Percentiles rank a stretch among this genome's conserved stretches.
Evolutionary conservation across 768 basidiomycete species (phyloP).

Genomic region (Tulasnella sp.): DNA sequence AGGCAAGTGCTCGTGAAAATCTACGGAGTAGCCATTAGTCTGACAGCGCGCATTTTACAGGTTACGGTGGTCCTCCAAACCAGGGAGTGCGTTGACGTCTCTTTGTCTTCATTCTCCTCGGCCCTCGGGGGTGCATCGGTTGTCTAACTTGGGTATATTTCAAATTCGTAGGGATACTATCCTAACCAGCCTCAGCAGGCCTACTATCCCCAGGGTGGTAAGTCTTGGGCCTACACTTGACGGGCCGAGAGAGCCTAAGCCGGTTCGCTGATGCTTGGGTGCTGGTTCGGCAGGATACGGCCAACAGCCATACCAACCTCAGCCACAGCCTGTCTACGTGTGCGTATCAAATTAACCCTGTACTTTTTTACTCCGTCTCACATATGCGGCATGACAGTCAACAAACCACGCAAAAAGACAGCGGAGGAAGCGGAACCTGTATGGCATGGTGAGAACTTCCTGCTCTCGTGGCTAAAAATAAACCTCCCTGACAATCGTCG

Average conservation of each 20-base stretch:
- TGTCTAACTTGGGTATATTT: not conserved
- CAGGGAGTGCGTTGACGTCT: constrained; percentile 23
- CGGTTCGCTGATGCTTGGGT: not conserved
- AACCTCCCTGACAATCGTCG: not conserved
- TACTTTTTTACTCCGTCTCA: not conserved
- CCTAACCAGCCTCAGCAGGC: constrained; percentile 29
- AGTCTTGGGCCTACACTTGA: not conserved
- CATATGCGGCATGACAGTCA: not conserved
- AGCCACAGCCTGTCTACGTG: constrained; percentile 27
- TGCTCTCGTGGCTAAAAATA: constrained; percentile 6
- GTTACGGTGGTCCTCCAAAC: constrained; percentile 20
- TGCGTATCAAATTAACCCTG: not conserved
- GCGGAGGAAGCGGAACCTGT: constrained; percentile 19
- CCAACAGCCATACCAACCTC: constrained; percentile 21
- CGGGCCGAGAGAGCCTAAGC: not conserved
- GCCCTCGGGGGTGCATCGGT: not conserved
- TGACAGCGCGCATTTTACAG: not conserved
- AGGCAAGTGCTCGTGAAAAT: not conserved
- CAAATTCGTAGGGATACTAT: constrained; percentile 24
- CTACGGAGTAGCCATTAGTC: not conserved
- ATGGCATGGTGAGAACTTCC: constrained; percentile 15
- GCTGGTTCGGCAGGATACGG: not conserved
- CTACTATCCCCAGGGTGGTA: constrained; percentile 18
- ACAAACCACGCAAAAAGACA: not conserved
- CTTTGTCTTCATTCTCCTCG: not conserved